Evolutionary conservation across 192 early-diverging fungal species (phyloP).

Genomic region (Pilaira anomala): DNA sequence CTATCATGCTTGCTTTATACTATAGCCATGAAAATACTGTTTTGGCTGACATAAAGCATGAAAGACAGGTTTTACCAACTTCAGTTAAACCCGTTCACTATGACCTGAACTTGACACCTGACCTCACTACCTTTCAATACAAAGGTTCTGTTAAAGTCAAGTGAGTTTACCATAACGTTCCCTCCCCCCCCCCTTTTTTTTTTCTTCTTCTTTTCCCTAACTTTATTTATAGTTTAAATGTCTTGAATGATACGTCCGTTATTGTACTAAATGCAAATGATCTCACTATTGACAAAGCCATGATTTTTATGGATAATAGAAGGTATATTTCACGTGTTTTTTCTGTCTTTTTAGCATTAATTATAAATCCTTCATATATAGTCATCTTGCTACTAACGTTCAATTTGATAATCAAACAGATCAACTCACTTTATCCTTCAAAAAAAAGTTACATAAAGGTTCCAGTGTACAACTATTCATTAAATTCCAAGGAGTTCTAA

Average conservation of each 20-base stretch:
- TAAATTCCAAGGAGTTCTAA: constrained; percentile 63
- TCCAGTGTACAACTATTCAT: constrained; percentile 40
- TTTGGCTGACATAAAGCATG: background rate
- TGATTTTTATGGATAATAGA: background rate
- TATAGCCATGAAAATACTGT: background rate
- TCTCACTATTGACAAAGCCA: constrained; percentile 56
- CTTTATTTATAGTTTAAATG: constrained; percentile 40
- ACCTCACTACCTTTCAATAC: constrained; percentile 74
- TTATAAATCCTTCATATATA: background rate
- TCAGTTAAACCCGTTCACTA: constrained; percentile 83
- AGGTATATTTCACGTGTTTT: background rate
- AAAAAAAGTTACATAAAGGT: constrained; percentile 48
- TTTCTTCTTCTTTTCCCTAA: background rate
- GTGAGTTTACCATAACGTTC: constrained; percentile 40
- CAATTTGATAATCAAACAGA: constrained; percentile 35
- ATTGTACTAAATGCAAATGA: constrained; percentile 69
- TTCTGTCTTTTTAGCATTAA: too few relatives aligned
- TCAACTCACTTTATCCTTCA: constrained; percentile 59
- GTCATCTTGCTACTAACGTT: constrained; percentile 35
- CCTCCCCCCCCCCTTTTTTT: background rate
- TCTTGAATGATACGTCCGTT: constrained; percentile 55
- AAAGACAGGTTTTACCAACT: constrained; percentile 72
- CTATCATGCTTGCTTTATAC: constrained; percentile 8
- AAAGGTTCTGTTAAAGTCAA: constrained; percentile 70
- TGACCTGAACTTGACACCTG: constrained; percentile 69